Conservation (phyloP, 257 asterid species). For the Thymus quinquecostatus region DNA sequence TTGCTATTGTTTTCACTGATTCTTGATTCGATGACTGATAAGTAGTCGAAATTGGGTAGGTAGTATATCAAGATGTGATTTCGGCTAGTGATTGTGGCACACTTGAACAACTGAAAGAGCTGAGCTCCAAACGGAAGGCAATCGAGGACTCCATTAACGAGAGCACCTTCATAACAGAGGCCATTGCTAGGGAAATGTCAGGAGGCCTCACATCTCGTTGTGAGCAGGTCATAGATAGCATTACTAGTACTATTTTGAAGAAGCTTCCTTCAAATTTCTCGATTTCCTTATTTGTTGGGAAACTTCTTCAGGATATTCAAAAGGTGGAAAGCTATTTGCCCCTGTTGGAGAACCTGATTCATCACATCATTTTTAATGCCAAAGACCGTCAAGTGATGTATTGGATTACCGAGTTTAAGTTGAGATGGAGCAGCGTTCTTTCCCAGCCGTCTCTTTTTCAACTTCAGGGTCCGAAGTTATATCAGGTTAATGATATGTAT, state of each 20-base stretch:
- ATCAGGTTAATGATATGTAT: conserved; percentile 43
- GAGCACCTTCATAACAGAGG: conserved; percentile 52
- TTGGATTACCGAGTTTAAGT: conserved; percentile 48
- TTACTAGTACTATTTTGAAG: not conserved
- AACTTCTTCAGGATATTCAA: conserved; percentile 52
- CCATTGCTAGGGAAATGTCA: conserved; percentile 77
- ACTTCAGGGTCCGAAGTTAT: conserved; percentile 43
- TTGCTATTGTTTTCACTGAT: not conserved
- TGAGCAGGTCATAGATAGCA: conserved; percentile 44
- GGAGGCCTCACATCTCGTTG: conserved; percentile 70
- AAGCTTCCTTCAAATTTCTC: not conserved
- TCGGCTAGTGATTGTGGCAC: conserved; percentile 50
- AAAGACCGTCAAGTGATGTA: conserved; percentile 21
- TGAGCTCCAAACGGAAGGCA: conserved; percentile 68
- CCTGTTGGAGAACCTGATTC: conserved; percentile 53
- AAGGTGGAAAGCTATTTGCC: conserved; percentile 72
- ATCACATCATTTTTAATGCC: conserved; percentile 32
- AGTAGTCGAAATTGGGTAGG: conserved; percentile 36
- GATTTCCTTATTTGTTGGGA: not conserved
- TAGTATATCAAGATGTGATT: conserved; percentile 45
- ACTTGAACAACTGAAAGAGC: conserved; percentile 63
- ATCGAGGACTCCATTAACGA: conserved; percentile 53
- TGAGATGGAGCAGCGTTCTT: conserved; percentile 67
- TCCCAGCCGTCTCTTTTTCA: conserved; percentile 43
- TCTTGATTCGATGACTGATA: conserved; percentile 13